These are phyloP conservation scores for Starmerella etchellsii DNA, from an alignment of 805 yeast species.

Conservation along the genomic window DNA sequence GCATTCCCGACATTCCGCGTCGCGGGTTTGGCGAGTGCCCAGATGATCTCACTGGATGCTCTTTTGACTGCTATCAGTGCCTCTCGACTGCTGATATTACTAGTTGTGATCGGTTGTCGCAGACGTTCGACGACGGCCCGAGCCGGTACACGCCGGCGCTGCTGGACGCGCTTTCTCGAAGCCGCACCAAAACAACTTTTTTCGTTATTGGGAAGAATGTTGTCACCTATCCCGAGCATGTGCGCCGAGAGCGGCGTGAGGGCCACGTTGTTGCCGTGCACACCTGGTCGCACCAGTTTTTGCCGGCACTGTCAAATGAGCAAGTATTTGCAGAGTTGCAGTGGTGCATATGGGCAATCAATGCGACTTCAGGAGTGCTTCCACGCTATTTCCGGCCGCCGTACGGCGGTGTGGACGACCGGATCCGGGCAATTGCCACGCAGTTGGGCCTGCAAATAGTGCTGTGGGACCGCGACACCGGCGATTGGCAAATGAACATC, in stretches of 20 bases:
- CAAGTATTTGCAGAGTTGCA: conserved; percentile 76
- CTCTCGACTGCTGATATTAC: conserved; percentile 60
- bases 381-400: conserved; percentile 97
- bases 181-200: conserved; percentile 50
- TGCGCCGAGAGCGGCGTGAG: conserved; percentile 37
- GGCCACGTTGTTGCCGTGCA: conserved; percentile 83
- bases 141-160: conserved; percentile 54
- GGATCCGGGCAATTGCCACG: conserved; percentile 65
- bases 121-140: conserved; percentile 95
- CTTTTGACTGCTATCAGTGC: conserved; percentile 79
- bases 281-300: conserved; percentile 83
- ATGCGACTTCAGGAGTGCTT: conserved; percentile 74
- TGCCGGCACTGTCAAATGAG: conserved; percentile 68
- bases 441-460: conserved; percentile 81
- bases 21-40: conserved; percentile 11
- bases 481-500: conserved; percentile 70
- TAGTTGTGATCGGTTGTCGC: conserved; percentile 63
- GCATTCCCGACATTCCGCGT: conserved; percentile 37
- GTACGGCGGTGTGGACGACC: conserved; percentile 83
- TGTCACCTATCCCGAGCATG: conserved; percentile 62
- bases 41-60: conserved; percentile 38
- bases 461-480: conserved; percentile 82
- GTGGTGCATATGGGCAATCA: conserved; percentile 98
- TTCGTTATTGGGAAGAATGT: conserved; percentile 77
- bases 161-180: conserved; percentile 33